A percentile compares a stretch with the other conserved stretches of the same genome.
phyloP scores from a whole-genome alignment of 805 yeast species.

The Barnettozyma botsteinii region DNA sequence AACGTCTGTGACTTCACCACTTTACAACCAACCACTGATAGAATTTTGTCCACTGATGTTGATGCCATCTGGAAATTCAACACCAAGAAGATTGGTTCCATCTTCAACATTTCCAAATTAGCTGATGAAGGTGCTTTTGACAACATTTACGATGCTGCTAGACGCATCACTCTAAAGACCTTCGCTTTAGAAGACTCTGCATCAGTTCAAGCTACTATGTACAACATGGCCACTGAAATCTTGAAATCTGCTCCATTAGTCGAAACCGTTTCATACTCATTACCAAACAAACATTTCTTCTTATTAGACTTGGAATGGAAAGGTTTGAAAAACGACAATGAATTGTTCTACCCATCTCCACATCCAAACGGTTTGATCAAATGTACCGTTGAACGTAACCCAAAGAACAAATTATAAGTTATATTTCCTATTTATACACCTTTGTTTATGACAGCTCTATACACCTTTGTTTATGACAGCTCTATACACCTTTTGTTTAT shows the following conservation, averaged over 20 bases:
- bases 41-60: constrained; percentile 84
- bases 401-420: constrained; percentile 50
- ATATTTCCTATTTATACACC: no score
- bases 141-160: constrained; percentile 52
- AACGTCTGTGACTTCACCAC: constrained; percentile 86
- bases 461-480: background rate
- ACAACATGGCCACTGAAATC: constrained; percentile 77
- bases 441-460: background rate
- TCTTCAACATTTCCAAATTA: constrained; percentile 41
- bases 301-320: constrained; percentile 78
- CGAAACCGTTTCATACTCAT: constrained; percentile 59
- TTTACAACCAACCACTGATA: constrained; percentile 73
- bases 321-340: constrained; percentile 74
- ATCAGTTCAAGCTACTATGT: constrained; percentile 97
- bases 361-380: constrained; percentile 92
- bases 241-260: constrained; percentile 52
- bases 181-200: constrained; percentile 86
- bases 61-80: constrained; percentile 68
- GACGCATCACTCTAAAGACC: constrained; percentile 61
- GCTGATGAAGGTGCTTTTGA: constrained; percentile 67
- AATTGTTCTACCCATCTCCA: constrained; percentile 81
- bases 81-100: constrained; percentile 41
- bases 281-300: constrained; percentile 92
- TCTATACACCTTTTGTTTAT: background rate
- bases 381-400: constrained; percentile 72